Conservation (phyloP, 2,329 filamentous ascomycete genomes). For the Volutella citrinella region DNA sequence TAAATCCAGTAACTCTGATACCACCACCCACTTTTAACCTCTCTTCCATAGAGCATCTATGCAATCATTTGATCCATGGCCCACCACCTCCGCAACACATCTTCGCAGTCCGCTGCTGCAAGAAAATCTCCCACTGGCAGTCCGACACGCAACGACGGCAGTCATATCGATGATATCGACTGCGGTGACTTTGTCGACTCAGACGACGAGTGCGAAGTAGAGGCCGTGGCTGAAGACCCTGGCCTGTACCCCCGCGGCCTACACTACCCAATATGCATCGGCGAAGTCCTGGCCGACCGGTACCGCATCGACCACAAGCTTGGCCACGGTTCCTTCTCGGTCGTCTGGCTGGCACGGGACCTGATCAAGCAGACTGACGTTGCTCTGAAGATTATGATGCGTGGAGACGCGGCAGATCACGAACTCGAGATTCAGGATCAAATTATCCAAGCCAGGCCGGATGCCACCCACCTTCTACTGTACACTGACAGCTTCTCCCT, state of each 20-base stretch:
- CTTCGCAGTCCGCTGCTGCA: no score
- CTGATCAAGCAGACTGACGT: conserved; percentile 4
- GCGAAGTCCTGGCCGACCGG: conserved; percentile 33
- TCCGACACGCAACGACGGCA: no score
- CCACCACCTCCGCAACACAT: no score
- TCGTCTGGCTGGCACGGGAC: conserved; percentile 39
- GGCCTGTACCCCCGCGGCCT: conserved; percentile 9
- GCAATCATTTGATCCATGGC: no score
- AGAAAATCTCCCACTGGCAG: no score
- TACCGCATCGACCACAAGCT: conserved; percentile 42
- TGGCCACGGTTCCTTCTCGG: conserved; percentile 39
- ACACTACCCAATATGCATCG: conserved; percentile 39
- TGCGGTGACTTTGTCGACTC: conserved; percentile 1
- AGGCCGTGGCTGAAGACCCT: not conserved
- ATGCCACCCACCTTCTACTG: not conserved
- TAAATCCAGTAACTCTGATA: no score
- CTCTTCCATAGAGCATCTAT: no score
- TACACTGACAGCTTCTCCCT: not conserved
- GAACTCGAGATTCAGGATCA: not conserved
- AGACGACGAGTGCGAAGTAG: not conserved
- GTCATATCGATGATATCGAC: no score
- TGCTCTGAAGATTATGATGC: conserved; percentile 12
- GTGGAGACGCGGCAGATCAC: not conserved
- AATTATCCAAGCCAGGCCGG: not conserved
- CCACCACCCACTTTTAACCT: no score